Evolutionary conservation across 1,284 basidiomycete genomes (phyloP).

Genomic region (Puccinia triticina): DNA sequence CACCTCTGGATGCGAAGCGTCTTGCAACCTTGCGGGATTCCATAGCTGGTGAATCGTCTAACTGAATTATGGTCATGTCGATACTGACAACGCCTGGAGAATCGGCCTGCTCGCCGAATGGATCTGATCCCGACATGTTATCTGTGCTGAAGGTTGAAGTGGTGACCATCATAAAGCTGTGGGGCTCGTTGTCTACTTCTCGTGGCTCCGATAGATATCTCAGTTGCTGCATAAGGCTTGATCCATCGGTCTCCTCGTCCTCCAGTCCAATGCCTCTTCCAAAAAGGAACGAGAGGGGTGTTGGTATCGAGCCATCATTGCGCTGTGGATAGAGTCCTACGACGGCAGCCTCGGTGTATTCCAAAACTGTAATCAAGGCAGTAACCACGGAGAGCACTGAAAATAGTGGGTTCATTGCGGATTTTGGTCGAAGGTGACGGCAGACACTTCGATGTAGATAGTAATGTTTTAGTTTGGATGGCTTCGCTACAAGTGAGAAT

Average conservation of each 20-base stretch:
- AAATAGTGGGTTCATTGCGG: background rate
- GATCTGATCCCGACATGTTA: background rate
- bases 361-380: background rate
- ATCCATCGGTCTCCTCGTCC: background rate
- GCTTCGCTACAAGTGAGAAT: background rate
- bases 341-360: constrained; percentile 10
- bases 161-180: constrained; percentile 19
- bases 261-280: background rate
- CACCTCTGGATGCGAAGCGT: constrained; percentile 5
- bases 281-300: background rate
- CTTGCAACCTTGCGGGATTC: constrained; percentile 8
- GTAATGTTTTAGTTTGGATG: too few species aligned
- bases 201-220: background rate
- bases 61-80: constrained; percentile 15
- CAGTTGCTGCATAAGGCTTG: background rate
- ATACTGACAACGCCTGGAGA: constrained; percentile 14
- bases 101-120: background rate
- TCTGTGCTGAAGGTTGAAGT: background rate
- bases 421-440: background rate
- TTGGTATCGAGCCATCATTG: background rate
- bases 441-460: background rate
- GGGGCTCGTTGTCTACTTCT: background rate
- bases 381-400: background rate
- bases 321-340: constrained; percentile 14
- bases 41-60: background rate